Evolutionary conservation across 345 rosid species (phyloP), one percentile per base, ranked within the genome.

Genomic region (Populus deltoides): DNA sequence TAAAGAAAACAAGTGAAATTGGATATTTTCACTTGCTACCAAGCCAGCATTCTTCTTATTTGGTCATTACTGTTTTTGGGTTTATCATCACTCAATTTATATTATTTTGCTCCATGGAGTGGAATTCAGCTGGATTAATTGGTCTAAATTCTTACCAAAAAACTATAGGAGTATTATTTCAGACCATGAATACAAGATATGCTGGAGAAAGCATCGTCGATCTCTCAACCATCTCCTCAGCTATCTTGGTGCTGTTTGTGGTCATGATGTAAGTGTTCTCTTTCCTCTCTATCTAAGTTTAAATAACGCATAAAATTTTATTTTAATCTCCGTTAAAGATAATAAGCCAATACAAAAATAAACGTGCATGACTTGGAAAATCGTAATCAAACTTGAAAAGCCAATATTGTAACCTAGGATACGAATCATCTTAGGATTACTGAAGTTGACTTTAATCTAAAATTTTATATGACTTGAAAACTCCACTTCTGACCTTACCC

Each of bases 201-300:
- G 8, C 86, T 0, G 97, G 98, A 0, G 97, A 93, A 81, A 76
- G 89, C 4, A 61, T 87, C 22, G 82, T 90, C 1, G 94, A 93
- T 49, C 77, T 93, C 66, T 86, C 93, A 49, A 70, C 73, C 51
- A 73, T 93, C n/a, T 85, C 96, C 6, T 84, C 91, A 0, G 90
- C 93, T 0, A 57, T 88, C 17, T 71, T 89, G 85, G 87, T 91
- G 71, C 70, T 91, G 29, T 89, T 93, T 78, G 79, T 86, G 57
- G 45, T 87, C 41, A 89, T 90, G 93, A 93, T 93, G 94, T 91
- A 38, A 91, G 97, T 88, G 8, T 59, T 5, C 33, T 51, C 43
- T 79, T 35, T 33, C 16, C 47, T 12, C 62, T 29, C 10, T 12
- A 17, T 24, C 29, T 7, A 7, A 45, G 3, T 72, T 72, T 72